Evolutionary conservation across 306 rosid species (phyloP), one percentile per base, ranked within the genome.

Genomic region (Cucumis cinereus): DNA sequence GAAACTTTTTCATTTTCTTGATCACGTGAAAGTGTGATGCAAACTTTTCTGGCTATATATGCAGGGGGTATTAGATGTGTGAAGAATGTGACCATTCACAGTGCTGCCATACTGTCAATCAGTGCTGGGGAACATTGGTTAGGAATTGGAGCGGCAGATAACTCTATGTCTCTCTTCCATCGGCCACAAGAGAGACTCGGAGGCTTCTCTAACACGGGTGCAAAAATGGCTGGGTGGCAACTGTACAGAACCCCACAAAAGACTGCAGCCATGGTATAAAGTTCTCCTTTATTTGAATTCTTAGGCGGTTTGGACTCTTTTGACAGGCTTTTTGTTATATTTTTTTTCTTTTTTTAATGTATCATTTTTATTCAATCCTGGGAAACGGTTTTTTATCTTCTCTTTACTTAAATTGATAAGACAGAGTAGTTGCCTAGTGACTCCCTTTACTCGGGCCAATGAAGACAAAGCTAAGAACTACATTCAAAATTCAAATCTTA

Each of bases 121-220:
- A 90, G 88, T 85, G 95, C 97, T 54, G 95, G 97, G 74, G 99
- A 94, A 79, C 96, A 94, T 84, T 94, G 99, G 99, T 80, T 94
- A 81, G 99, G 99, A 76, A 85, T 94, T 80, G 99, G 99, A 80
- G 97, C 99, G 30, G 95, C 99, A 77, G 99, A 94, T 86, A 94
- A 92, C 82, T 94, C 99, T 66, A 78, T 90, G 88, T 92, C 99
- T 73, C 99, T 94, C 58, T 94, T 86, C 77, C 95, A 94, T 79
- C 99, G 99, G 79, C 97, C 99, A 76, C 97, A 92, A 85, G 98
- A 94, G 84, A 94, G 96, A 83, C 97, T 89, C 12, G 96, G 97
- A 73, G 66, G 97, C 84, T 80, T 90, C 86, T 83, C 99, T 77
- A 83, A 88, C 78, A 1, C 96, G 10, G 93, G 95, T 66, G 83